These are phyloP conservation scores for Suhomyces emberorum DNA, from an alignment of 805 yeast species.

Conservation along the genomic window DNA sequence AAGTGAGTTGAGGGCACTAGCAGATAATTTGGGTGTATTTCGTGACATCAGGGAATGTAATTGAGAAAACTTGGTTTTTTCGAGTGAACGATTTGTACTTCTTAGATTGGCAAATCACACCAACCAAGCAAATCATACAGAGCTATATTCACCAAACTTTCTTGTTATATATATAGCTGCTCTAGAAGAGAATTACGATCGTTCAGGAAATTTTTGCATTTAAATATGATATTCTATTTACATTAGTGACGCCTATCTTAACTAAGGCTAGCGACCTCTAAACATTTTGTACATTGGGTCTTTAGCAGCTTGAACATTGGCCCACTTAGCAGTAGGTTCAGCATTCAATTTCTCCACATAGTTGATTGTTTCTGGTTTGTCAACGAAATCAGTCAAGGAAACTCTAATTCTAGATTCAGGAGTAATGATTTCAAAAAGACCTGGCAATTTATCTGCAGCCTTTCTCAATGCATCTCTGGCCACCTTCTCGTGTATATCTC, in stretches of 20 bases:
- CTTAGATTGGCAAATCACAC: no score
- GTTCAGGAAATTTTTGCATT: no score
- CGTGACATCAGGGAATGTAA: conserved; percentile 23
- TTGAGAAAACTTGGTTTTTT: no score
- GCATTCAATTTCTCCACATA: conserved; percentile 51
- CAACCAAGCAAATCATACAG: no score
- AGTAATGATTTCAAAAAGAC: conserved; percentile 80
- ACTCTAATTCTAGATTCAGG: conserved; percentile 64
- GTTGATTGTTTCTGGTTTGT: conserved; percentile 47
- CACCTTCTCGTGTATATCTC: conserved; percentile 76
- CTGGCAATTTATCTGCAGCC: conserved; percentile 91
- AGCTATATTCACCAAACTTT: no score
- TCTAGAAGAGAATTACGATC: no score
- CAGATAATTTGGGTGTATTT: conserved; percentile 26
- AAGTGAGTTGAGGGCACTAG: conserved; percentile 27
- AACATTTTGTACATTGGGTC: conserved; percentile 53
- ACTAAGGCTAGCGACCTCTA: conserved; percentile 66
- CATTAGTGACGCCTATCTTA: no score
- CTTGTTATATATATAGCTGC: no score
- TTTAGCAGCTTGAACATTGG: conserved; percentile 51
- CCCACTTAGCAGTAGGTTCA: conserved; percentile 64
- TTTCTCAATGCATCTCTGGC: conserved; percentile 89
- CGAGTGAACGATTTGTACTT: no score
- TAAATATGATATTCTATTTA: neutral
- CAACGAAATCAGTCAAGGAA: conserved; percentile 57